These are phyloP conservation scores for Rhamnella rubrinervis DNA, from an alignment of 331 rosid species.

Conservation along the genomic window DNA sequence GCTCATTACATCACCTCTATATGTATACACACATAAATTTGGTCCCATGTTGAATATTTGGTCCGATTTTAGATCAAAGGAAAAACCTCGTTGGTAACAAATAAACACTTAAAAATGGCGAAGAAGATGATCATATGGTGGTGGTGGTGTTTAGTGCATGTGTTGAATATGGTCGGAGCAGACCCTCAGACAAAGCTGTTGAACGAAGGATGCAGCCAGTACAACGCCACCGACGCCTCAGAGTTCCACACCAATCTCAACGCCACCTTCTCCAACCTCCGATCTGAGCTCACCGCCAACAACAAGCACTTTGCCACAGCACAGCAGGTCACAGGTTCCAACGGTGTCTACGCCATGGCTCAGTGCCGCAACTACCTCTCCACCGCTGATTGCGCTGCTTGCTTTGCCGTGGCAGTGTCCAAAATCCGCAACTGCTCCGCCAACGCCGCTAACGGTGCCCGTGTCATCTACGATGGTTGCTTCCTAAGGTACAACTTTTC, in stretches of 20 bases:
- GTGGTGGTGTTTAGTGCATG: no score
- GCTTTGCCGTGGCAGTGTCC: constrained; percentile 35
- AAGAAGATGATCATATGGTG: no score
- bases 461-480: constrained; percentile 70
- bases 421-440: constrained; percentile 59
- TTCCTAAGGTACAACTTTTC: constrained; percentile 54
- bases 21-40: no score
- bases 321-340: constrained; percentile 33
- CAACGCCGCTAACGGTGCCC: constrained; percentile 59
- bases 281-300: constrained; percentile 25
- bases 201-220: constrained; percentile 59
- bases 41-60: no score
- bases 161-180: constrained; percentile 10
- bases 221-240: constrained; percentile 40
- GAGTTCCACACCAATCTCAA: constrained; percentile 44
- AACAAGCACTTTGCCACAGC: constrained; percentile 49
- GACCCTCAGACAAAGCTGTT: constrained; percentile 43
- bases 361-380: constrained; percentile 68
- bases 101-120: no score
- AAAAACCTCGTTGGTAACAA: no score
- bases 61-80: no score
- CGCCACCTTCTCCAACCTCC: constrained; percentile 39
- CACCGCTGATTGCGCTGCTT: constrained; percentile 40
- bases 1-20: no score
- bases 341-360: constrained; percentile 52